phyloP scores from a whole-genome alignment of 2,329 filamentous ascomycete genomes.

The Cryphonectria carpinicola region DNA sequence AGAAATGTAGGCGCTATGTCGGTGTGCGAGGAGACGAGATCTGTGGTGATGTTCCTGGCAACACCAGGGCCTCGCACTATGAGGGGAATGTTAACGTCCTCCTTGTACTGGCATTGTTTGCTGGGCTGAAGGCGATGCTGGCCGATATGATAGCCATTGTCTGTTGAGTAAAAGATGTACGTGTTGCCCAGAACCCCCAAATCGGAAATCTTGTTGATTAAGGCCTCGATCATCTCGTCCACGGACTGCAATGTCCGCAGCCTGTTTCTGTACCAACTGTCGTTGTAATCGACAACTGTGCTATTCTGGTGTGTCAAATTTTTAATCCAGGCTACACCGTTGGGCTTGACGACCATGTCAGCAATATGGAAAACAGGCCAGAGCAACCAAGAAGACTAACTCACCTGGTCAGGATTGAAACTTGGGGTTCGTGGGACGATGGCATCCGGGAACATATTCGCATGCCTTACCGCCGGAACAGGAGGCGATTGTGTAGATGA shows the following conservation, averaged over 20 bases:
- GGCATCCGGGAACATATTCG: conserved; percentile 61
- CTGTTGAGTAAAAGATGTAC: conserved; percentile 17
- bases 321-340: conserved; percentile 7
- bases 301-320: background rate
- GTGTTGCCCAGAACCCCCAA: conserved; percentile 21
- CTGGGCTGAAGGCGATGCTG: conserved; percentile 18
- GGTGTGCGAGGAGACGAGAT: conserved; percentile 61
- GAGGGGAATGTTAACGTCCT: conserved; percentile 63
- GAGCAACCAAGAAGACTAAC: conserved; percentile 38
- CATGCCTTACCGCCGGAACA: conserved; percentile 62
- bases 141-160: conserved; percentile 20
- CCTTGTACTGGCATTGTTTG: conserved; percentile 61
- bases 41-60: conserved; percentile 42
- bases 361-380: background rate
- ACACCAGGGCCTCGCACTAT: conserved; percentile 64
- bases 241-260: conserved; percentile 48
- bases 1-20: conserved; percentile 66
- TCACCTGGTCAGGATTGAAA: conserved; percentile 65
- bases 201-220: conserved; percentile 36
- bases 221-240: conserved; percentile 46
- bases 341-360: background rate
- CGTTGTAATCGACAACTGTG: conserved; percentile 8
- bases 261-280: conserved; percentile 49
- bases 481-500: conserved; percentile 46
- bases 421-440: conserved; percentile 63